phyloP scores from a whole-genome alignment of 495 filamentous ascomycete species.

The Cercophora newfieldiana region DNA sequence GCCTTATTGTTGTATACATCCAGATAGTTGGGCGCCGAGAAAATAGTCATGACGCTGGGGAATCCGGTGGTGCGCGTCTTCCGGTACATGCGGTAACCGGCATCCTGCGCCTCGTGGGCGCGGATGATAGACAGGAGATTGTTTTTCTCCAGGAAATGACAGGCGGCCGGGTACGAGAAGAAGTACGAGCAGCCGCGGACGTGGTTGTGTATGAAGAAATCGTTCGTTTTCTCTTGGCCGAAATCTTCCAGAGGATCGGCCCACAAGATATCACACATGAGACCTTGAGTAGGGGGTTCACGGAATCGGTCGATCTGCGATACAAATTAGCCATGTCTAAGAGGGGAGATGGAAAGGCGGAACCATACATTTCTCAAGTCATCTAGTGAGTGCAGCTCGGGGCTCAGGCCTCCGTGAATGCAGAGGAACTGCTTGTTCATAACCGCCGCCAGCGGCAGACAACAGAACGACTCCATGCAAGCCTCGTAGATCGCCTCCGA shows the following conservation, averaged over 20 bases:
- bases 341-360: neutral
- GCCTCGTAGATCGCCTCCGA: slow-evolving; percentile 95
- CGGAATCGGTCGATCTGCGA: slow-evolving; percentile 92
- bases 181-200: slow-evolving; percentile 98
- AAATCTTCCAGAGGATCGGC: slow-evolving; percentile 99
- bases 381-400: slow-evolving; percentile 92
- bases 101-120: slow-evolving; percentile 98
- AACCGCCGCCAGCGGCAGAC: slow-evolving; percentile 88
- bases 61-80: slow-evolving; percentile 98
- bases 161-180: slow-evolving; percentile 98
- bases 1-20: slow-evolving; percentile 99
- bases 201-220: slow-evolving; percentile 97
- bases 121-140: slow-evolving; percentile 96
- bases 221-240: slow-evolving; percentile 94
- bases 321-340: slow-evolving; percentile 10
- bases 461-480: slow-evolving; percentile 97
- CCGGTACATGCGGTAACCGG: slow-evolving; percentile 97
- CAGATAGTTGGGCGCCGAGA: slow-evolving; percentile 97
- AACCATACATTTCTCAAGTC: slow-evolving; percentile 78
- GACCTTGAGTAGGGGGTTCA: slow-evolving; percentile 92
- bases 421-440: slow-evolving; percentile 99
- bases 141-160: slow-evolving; percentile 97
- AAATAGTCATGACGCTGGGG: slow-evolving; percentile 99
- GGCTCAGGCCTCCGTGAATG: slow-evolving; percentile 94
- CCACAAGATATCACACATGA: slow-evolving; percentile 99